A percentile compares a stretch with the other conserved stretches of the same genome.
These are phyloP conservation scores for Penstemon barbatus DNA, from an alignment of 257 asterid genomes.

Conservation along the genomic window DNA sequence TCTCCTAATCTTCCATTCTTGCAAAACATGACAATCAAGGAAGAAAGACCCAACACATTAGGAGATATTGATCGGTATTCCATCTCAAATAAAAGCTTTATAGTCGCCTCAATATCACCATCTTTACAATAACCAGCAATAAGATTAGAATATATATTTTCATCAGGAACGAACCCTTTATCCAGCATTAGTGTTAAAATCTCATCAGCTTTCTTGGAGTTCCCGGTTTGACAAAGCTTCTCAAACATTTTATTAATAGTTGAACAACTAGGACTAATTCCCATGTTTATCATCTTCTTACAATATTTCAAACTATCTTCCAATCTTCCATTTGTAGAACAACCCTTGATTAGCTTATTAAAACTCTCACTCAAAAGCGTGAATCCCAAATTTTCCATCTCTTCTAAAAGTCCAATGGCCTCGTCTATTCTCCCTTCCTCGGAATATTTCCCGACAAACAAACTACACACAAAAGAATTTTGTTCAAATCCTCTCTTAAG, in stretches of 20 bases:
- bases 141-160: conserved; percentile 50
- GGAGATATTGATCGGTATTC: conserved; percentile 56
- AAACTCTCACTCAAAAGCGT: conserved; percentile 61
- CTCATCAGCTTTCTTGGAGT: conserved; percentile 55
- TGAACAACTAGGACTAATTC: conserved; percentile 50
- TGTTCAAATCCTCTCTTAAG: conserved; percentile 68
- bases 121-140: conserved; percentile 58
- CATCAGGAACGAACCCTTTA: conserved; percentile 59
- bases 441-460: conserved; percentile 53
- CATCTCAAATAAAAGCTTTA: conserved; percentile 72
- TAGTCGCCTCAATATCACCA: conserved; percentile 46
- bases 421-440: conserved; percentile 54
- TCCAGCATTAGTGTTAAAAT: conserved; percentile 59
- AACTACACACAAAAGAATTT: conserved; percentile 58
- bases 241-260: conserved; percentile 49
- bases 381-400: conserved; percentile 52
- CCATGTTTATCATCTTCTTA: conserved; percentile 48
- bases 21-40: conserved; percentile 46
- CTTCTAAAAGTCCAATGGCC: conserved; percentile 45
- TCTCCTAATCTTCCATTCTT: conserved; percentile 54
- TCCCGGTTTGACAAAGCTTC: conserved; percentile 55
- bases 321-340: conserved; percentile 49
- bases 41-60: conserved; percentile 32
- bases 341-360: conserved; percentile 51
- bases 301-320: conserved; percentile 59